phyloP scores from a whole-genome alignment of 805 yeast genomes.

The Candida xiaguanensis region DNA sequence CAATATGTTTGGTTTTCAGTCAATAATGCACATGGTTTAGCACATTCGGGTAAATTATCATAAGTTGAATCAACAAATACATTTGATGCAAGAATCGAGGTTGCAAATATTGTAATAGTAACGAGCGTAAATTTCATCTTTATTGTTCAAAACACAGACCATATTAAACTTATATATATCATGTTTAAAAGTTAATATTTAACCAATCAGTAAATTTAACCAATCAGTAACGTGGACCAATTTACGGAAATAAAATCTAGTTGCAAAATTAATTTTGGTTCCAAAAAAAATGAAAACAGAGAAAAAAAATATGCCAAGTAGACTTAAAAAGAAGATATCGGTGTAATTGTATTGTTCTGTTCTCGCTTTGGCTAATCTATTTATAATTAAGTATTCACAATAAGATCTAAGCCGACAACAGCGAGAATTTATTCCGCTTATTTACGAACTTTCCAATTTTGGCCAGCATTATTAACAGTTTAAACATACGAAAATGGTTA shows the following conservation, averaged over 20 bases:
- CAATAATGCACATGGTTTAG: conserved; percentile 29
- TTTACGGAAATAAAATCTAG: background rate
- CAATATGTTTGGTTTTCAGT: conserved; percentile 43
- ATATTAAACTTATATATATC: background rate
- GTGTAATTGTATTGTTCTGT: background rate
- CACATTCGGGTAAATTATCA: conserved; percentile 41
- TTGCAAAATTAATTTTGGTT: background rate
- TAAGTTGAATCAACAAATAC: background rate
- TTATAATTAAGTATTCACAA: too few species aligned
- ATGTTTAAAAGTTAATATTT: background rate
- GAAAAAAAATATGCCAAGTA: conserved; percentile 1
- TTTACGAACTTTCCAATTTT: conserved; percentile 1
- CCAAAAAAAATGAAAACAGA: background rate
- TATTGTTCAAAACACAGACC: background rate
- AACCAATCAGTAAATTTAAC: background rate
- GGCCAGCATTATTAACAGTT: too few species aligned
- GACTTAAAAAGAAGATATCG: background rate
- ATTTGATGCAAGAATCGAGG: background rate
- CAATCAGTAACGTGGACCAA: background rate
- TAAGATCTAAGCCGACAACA: conserved; percentile 3
- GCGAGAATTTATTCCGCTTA: background rate
- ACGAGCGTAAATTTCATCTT: conserved; percentile 1
- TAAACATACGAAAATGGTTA: too few species aligned
- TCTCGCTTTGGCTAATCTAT: background rate
- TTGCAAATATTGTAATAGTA: background rate